These are phyloP conservation scores for Trametes punicea DNA, from an alignment of 768 basidiomycete genomes.

Conservation along the genomic window DNA sequence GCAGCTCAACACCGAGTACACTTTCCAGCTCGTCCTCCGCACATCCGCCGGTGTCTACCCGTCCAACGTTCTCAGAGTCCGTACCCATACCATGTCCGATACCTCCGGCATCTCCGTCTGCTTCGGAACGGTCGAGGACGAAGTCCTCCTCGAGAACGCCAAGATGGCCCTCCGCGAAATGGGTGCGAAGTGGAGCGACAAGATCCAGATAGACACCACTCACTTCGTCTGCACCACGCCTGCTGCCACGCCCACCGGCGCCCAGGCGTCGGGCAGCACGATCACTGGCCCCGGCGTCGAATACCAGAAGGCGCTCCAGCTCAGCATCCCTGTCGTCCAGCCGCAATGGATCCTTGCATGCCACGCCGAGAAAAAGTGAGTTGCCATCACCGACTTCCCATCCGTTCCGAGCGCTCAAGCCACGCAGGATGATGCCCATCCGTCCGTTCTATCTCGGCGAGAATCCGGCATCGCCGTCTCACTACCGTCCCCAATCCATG, in stretches of 20 bases:
- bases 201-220: constrained; percentile 96
- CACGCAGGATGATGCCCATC: constrained; percentile 79
- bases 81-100: constrained; percentile 93
- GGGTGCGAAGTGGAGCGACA: constrained; percentile 87
- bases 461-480: constrained; percentile 45
- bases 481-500: constrained; percentile 70
- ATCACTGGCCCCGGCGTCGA: constrained; percentile 71
- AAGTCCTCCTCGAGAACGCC: constrained; percentile 71
- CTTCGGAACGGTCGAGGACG: constrained; percentile 87
- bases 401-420: background rate
- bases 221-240: constrained; percentile 97
- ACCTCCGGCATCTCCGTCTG: constrained; percentile 94
- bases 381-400: background rate
- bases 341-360: constrained; percentile 96
- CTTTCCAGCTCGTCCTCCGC: constrained; percentile 90
- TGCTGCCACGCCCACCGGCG: constrained; percentile 59
- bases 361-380: constrained; percentile 77
- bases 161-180: constrained; percentile 80
- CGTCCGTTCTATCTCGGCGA: constrained; percentile 78
- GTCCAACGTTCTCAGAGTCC: constrained; percentile 77
- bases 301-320: constrained; percentile 91
- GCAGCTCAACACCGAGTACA: constrained; percentile 79
- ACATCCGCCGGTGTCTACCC: constrained; percentile 91
- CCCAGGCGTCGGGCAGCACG: constrained; percentile 49
- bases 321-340: constrained; percentile 92